Conservation (phyloP, 2,329 filamentous ascomycete genomes). For the Penicillium hordei region DNA sequence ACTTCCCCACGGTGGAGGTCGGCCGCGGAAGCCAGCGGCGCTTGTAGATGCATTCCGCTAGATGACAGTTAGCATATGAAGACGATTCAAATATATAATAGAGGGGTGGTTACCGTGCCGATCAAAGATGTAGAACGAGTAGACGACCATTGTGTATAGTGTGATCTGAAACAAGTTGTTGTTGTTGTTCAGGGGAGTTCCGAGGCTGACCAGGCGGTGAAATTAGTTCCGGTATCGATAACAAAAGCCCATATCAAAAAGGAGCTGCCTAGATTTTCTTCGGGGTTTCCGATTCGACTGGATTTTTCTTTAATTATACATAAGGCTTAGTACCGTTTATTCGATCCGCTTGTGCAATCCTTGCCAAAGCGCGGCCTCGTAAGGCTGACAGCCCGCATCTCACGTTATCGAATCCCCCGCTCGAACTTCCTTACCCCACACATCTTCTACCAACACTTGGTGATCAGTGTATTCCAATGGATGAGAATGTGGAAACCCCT, state of each 20-base stretch:
- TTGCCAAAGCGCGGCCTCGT: constrained; percentile 9
- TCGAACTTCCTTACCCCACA: constrained; percentile 25
- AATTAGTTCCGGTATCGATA: constrained; percentile 15
- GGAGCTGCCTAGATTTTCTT: constrained; percentile 18
- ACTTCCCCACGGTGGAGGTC: constrained; percentile 46
- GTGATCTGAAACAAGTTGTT: not conserved
- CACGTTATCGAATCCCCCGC: constrained; percentile 22
- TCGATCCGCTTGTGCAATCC: not conserved
- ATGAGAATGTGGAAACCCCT: constrained; percentile 10
- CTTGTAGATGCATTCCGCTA: constrained; percentile 96
- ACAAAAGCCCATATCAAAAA: constrained; percentile 11
- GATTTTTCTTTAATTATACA: not conserved
- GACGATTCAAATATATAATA: constrained; percentile 7
- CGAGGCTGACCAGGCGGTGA: constrained; percentile 21
- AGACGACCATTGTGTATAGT: constrained; percentile 74
- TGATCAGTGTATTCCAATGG: constrained; percentile 13
- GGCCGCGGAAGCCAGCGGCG: constrained; percentile 73
- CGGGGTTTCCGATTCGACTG: not conserved
- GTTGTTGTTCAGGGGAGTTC: constrained; percentile 26
- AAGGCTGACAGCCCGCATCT: constrained; percentile 25
- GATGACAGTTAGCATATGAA: constrained; percentile 3
- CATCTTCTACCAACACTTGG: constrained; percentile 2
- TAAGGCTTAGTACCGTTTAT: not conserved
- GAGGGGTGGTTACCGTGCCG: constrained; percentile 70
- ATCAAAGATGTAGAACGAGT: constrained; percentile 98